A percentile compares a stretch with the other conserved stretches of the same genome.
These are phyloP conservation scores for Epichloe glyceriae DNA, from an alignment of 2,329 filamentous ascomycete genomes.

Conservation along the genomic window DNA sequence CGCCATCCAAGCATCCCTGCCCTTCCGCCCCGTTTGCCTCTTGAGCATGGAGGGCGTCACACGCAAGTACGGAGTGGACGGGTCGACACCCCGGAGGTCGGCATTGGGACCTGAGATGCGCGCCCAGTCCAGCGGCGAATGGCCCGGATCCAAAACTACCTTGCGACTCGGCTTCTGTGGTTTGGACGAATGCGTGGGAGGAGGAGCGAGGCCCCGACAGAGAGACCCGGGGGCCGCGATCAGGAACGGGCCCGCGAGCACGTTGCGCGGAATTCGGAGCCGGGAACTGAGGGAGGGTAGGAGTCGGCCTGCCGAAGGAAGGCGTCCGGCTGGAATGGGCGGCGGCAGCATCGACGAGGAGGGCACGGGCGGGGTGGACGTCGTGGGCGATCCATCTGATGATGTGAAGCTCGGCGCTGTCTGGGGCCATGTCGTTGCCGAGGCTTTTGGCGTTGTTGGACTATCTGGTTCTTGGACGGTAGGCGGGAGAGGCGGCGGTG, in stretches of 20 bases:
- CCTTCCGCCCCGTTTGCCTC: slow-evolving; percentile 66
- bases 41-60: slow-evolving; percentile 76
- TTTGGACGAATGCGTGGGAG: slow-evolving; percentile 38
- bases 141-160: slow-evolving; percentile 75
- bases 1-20: slow-evolving; percentile 79
- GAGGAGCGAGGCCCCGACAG: slow-evolving; percentile 36
- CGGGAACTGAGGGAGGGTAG: slow-evolving; percentile 32
- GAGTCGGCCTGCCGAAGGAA: slow-evolving; percentile 17
- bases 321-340: slow-evolving; percentile 13
- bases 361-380: slow-evolving; percentile 4
- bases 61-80: slow-evolving; percentile 44
- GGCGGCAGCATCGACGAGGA: slow-evolving; percentile 18
- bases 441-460: slow-evolving; percentile 41
- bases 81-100: slow-evolving; percentile 52
- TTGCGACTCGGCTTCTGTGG: slow-evolving; percentile 50
- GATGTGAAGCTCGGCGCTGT: slow-evolving; percentile 35
- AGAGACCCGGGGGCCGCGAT: slow-evolving; percentile 21
- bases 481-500: slow-evolving; percentile 22
- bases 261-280: slow-evolving; percentile 39
- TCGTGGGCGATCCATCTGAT: slow-evolving; percentile 6
- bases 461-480: slow-evolving; percentile 19
- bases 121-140: slow-evolving; percentile 94
- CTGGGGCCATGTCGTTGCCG: slow-evolving; percentile 11
- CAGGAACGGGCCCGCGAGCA: slow-evolving; percentile 28
- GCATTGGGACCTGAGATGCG: slow-evolving; percentile 51